Percentiles rank a stretch among this genome's conserved stretches.
Conservation (phyloP, 805 yeast species). For the Kluyveromyces wickerhamii region DNA sequence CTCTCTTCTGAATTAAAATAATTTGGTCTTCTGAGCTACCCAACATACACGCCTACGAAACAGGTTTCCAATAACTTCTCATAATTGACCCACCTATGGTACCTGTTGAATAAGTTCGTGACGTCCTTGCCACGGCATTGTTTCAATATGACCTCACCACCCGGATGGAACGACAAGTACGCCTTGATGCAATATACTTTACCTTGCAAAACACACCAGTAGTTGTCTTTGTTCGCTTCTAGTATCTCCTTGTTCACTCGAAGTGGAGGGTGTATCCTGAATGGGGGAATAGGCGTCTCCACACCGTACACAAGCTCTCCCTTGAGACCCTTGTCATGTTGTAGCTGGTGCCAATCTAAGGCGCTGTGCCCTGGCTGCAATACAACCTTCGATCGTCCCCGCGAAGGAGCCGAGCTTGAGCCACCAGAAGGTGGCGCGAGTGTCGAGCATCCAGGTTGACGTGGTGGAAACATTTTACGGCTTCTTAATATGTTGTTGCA, state of each 20-base stretch:
- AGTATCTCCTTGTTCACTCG: conserved; percentile 52
- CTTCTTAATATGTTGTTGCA: too few relatives aligned
- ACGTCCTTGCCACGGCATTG: conserved; percentile 76
- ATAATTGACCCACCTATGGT: conserved; percentile 74
- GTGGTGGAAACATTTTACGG: conserved; percentile 1
- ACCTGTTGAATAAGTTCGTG: conserved; percentile 63
- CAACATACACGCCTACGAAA: conserved; percentile 49
- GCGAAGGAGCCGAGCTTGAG: too few relatives aligned
- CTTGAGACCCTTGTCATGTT: conserved; percentile 9
- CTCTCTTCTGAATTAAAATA: too few relatives aligned
- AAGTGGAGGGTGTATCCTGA: conserved; percentile 35
- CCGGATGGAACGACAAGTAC: conserved; percentile 84
- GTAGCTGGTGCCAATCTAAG: conserved; percentile 26
- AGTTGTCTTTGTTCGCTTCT: conserved; percentile 58
- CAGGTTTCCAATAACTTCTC: conserved; percentile 77
- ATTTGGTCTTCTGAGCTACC: too few relatives aligned
- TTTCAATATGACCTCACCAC: conserved; percentile 75
- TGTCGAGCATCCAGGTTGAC: conserved; percentile 11
- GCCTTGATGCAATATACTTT: conserved; percentile 83
- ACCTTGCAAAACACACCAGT: conserved; percentile 78
- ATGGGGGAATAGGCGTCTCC: conserved; percentile 14
- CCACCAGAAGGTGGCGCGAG: conserved; percentile 5
- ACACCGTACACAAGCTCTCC: conserved; percentile 19
- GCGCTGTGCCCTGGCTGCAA: conserved; percentile 30
- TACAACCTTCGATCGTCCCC: conserved; percentile 20